Conservation (phyloP, 1,284 basidiomycete species). For the Somion occarium region DNA sequence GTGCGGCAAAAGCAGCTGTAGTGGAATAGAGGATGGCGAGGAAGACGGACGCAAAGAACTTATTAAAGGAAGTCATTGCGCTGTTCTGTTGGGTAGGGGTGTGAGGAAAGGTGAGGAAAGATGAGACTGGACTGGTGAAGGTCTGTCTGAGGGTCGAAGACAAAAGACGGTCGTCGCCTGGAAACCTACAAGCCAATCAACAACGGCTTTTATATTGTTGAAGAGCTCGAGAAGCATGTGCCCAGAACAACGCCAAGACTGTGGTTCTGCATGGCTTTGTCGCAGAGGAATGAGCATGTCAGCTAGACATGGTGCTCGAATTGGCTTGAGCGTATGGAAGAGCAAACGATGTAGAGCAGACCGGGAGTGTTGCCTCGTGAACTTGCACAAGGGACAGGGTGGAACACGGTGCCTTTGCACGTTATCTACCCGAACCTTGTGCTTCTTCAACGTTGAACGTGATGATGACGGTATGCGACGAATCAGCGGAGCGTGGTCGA, state of each 20-base stretch:
- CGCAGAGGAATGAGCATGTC: neutral
- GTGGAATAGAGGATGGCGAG: slow-evolving; percentile 26
- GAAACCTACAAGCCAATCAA: neutral
- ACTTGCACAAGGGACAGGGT: neutral
- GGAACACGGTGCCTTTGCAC: neutral
- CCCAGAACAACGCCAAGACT: neutral
- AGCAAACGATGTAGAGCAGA: neutral
- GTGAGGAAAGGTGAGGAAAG: neutral
- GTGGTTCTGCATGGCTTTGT: neutral
- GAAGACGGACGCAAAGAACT: slow-evolving; percentile 27
- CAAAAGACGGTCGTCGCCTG: slow-evolving; percentile 3
- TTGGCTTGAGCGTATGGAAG: neutral
- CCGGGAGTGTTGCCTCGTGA: neutral
- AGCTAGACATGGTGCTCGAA: neutral
- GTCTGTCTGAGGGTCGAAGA: slow-evolving; percentile 2
- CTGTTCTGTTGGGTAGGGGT: neutral
- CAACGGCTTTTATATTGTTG: neutral
- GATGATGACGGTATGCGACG: too few species aligned
- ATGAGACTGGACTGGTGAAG: slow-evolving; percentile 3
- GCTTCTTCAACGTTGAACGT: too few species aligned
- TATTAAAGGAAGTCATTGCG: slow-evolving; percentile 22
- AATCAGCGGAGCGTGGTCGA: too few species aligned
- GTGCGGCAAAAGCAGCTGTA: slow-evolving; percentile 19
- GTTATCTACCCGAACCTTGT: neutral
- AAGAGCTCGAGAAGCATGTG: neutral